Percentiles rank a stretch among this genome's conserved stretches.
phyloP scores from a whole-genome alignment of 331 rosid genomes.

The Phaseolus coccineus region DNA sequence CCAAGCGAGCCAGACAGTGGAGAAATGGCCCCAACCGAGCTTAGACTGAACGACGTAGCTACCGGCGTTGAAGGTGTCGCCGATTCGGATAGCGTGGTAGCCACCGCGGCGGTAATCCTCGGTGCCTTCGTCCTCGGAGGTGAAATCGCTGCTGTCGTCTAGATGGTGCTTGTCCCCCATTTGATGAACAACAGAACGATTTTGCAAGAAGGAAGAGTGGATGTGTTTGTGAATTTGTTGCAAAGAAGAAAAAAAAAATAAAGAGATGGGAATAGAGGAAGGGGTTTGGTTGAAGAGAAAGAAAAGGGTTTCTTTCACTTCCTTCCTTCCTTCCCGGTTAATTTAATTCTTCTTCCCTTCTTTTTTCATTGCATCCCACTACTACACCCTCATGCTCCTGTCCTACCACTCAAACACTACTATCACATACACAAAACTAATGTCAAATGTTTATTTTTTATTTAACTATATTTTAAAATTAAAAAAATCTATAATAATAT shows the following conservation, averaged over 20 bases:
- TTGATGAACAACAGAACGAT: neutral
- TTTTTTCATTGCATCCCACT: too few species aligned
- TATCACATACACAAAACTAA: too few species aligned
- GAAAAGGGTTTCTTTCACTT: neutral
- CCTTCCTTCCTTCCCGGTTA: conserved; percentile 29
- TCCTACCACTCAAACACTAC: too few species aligned
- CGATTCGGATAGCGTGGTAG: conserved; percentile 91
- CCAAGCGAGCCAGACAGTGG: conserved; percentile 99
- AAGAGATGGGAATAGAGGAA: neutral
- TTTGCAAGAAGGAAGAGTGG: neutral
- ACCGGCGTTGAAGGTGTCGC: conserved; percentile 76
- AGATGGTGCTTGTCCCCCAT: conserved; percentile 48
- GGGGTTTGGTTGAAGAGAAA: neutral
- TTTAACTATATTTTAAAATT: too few species aligned
- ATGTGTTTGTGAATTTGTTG: neutral
- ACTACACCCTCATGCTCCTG: too few species aligned
- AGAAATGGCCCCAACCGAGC: conserved; percentile 99
- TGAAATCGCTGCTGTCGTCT: conserved; percentile 83
- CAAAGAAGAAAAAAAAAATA: neutral
- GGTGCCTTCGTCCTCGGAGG: conserved; percentile 96
- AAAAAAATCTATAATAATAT: too few species aligned
- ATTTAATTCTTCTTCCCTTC: neutral
- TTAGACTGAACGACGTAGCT: conserved; percentile 88
- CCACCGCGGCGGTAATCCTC: conserved; percentile 98
- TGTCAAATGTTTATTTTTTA: too few species aligned